These are phyloP conservation scores for Cutaneotrichosporon dermatis DNA, from an alignment of 1,284 basidiomycete species.

Conservation along the genomic window DNA sequence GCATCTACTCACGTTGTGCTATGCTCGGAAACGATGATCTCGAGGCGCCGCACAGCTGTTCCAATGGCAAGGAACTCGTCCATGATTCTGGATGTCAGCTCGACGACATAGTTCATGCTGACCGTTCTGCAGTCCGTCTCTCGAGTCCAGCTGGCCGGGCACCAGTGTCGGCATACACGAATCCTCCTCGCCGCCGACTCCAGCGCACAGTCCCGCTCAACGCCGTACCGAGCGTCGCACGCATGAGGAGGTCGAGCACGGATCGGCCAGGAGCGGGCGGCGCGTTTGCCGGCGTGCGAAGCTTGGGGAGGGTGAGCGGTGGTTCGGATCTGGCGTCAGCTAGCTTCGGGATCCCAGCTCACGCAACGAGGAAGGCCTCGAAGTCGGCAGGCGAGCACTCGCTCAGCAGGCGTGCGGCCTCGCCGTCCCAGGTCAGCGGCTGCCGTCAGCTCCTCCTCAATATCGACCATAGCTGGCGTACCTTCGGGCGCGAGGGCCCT, in stretches of 20 bases:
- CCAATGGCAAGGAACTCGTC: conserved; percentile 25
- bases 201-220: conserved; percentile 29
- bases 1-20: conserved; percentile 25
- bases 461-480: background rate
- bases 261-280: conserved; percentile 16
- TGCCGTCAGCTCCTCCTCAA: background rate
- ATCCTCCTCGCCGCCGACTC: conserved; percentile 24
- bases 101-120: background rate
- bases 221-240: conserved; percentile 34
- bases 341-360: background rate
- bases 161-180: conserved; percentile 23
- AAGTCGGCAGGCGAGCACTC: conserved; percentile 25
- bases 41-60: conserved; percentile 34
- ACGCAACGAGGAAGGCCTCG: conserved; percentile 31
- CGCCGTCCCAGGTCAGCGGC: conserved; percentile 9
- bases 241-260: conserved; percentile 29
- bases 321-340: conserved; percentile 20
- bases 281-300: conserved; percentile 6
- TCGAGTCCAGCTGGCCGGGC: conserved; percentile 23
- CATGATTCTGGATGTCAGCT: conserved; percentile 11
- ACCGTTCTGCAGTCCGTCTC: conserved; percentile 25
- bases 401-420: conserved; percentile 20
- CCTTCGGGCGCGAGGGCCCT: conserved; percentile 15
- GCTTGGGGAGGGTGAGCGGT: conserved; percentile 17
- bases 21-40: conserved; percentile 35